Percentiles rank a stretch among this genome's conserved stretches.
Evolutionary conservation across 2,329 filamentous ascomycete genomes (phyloP).

Genomic region (Fusarium compactum): DNA sequence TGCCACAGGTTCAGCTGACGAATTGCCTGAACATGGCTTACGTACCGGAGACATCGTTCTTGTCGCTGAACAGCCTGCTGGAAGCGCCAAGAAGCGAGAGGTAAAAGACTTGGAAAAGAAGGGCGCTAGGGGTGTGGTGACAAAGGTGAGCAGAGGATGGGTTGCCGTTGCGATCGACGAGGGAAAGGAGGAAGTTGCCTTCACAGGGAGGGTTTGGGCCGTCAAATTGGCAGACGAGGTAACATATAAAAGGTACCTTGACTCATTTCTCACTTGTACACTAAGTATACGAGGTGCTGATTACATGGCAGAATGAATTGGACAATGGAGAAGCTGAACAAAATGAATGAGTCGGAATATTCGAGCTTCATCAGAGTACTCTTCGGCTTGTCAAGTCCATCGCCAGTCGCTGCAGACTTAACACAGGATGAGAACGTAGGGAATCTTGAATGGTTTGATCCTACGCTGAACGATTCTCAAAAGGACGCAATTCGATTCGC

Average conservation of each 20-base stretch:
- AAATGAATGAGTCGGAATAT: slow-evolving; percentile 69
- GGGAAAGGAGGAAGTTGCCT: slow-evolving; percentile 63
- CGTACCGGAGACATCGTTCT: slow-evolving; percentile 82
- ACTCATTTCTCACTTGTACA: background rate
- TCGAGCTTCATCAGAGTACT: slow-evolving; percentile 71
- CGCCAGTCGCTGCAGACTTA: slow-evolving; percentile 59
- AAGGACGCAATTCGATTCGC: slow-evolving; percentile 84
- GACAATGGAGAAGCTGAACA: slow-evolving; percentile 70
- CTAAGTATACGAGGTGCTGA: background rate
- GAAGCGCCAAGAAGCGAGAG: slow-evolving; percentile 78
- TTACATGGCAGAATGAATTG: slow-evolving; percentile 66
- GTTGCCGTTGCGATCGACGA: slow-evolving; percentile 78
- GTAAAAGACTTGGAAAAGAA: slow-evolving; percentile 76
- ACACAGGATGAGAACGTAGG: slow-evolving; percentile 57
- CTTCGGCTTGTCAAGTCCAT: slow-evolving; percentile 69
- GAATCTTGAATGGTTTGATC: slow-evolving; percentile 70
- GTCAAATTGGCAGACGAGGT: slow-evolving; percentile 77
- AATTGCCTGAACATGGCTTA: slow-evolving; percentile 80
- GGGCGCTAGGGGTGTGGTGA: slow-evolving; percentile 78
- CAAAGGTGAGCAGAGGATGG: slow-evolving; percentile 67
- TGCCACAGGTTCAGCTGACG: slow-evolving; percentile 66
- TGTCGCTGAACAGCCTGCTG: slow-evolving; percentile 79
- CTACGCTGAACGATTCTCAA: slow-evolving; percentile 73
- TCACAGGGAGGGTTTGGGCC: slow-evolving; percentile 68
- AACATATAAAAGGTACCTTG: slow-evolving; percentile 67